phyloP scores from a whole-genome alignment of 164 flowering plant species.

The Vitis cinerea region DNA sequence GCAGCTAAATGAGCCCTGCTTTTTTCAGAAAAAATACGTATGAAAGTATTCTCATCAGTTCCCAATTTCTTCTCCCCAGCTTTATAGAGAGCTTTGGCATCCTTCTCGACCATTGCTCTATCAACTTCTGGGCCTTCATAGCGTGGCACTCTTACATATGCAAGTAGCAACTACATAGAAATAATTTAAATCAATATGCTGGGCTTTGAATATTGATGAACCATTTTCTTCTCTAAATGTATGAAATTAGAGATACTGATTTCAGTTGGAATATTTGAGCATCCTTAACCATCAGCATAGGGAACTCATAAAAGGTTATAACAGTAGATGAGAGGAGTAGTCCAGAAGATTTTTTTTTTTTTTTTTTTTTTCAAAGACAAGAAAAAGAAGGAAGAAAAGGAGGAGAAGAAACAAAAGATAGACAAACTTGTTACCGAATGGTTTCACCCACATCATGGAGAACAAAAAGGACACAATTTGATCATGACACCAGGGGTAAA shows the following conservation, averaged over 20 bases:
- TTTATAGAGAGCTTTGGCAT: conserved; percentile 61
- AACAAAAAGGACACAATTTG: too few species aligned
- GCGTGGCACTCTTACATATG: conserved; percentile 43
- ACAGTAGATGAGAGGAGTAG: neutral
- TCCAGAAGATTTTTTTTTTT: too few species aligned
- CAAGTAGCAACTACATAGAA: conserved; percentile 61
- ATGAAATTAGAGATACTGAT: neutral
- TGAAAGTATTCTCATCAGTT: conserved; percentile 63
- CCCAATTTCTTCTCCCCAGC: conserved; percentile 76
- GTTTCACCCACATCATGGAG: too few species aligned
- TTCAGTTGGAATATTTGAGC: neutral
- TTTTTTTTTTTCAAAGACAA: too few species aligned
- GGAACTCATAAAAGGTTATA: neutral
- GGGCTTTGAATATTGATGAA: neutral
- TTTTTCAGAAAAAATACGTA: conserved; percentile 60
- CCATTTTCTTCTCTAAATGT: neutral
- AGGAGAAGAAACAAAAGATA: too few species aligned
- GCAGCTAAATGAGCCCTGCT: conserved; percentile 78
- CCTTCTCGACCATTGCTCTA: conserved; percentile 42
- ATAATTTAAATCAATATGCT: neutral
- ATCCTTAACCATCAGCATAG: neutral
- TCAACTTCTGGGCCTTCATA: conserved; percentile 83
- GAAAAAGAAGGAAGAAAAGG: too few species aligned
- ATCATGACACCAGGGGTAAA: too few species aligned
- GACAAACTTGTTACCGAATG: too few species aligned